Conservation (phyloP, 257 asterid genomes). For the Galeopsis tetrahit region DNA sequence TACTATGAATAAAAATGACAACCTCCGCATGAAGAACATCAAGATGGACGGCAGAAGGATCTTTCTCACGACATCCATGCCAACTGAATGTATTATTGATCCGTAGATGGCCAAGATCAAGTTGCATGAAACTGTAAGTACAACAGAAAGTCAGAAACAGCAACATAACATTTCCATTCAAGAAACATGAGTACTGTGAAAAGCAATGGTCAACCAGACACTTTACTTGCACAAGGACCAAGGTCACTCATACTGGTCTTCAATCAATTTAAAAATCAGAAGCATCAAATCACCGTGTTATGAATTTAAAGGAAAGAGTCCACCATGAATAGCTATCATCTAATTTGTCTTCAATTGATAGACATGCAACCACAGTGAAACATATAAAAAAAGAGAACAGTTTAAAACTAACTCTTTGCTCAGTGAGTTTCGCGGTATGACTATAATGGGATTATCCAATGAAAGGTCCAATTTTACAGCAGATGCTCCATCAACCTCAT, state of each 20-base stretch:
- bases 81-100: slow-evolving; percentile 75
- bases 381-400: slow-evolving; percentile 23
- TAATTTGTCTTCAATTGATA: slow-evolving; percentile 22
- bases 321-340: slow-evolving; percentile 27
- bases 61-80: slow-evolving; percentile 88
- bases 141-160: slow-evolving; percentile 31
- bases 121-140: slow-evolving; percentile 90
- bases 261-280: not conserved
- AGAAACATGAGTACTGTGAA: slow-evolving; percentile 8
- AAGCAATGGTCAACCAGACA: not conserved
- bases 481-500: slow-evolving; percentile 97
- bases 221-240: slow-evolving; percentile 21
- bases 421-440: slow-evolving; percentile 85
- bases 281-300: slow-evolving; percentile 10
- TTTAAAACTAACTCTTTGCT: slow-evolving; percentile 86
- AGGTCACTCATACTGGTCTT: not conserved
- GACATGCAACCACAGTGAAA: slow-evolving; percentile 27
- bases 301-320: slow-evolving; percentile 10
- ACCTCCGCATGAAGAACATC: slow-evolving; percentile 99
- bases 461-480: slow-evolving; percentile 95
- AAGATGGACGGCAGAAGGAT: slow-evolving; percentile 95
- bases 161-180: slow-evolving; percentile 26
- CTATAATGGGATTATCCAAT: slow-evolving; percentile 87
- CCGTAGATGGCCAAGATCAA: slow-evolving; percentile 95
- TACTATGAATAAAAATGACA: slow-evolving; percentile 26